Evolutionary conservation across 306 rosid species (phyloP).

Genomic region (Sicyos edulis): DNA sequence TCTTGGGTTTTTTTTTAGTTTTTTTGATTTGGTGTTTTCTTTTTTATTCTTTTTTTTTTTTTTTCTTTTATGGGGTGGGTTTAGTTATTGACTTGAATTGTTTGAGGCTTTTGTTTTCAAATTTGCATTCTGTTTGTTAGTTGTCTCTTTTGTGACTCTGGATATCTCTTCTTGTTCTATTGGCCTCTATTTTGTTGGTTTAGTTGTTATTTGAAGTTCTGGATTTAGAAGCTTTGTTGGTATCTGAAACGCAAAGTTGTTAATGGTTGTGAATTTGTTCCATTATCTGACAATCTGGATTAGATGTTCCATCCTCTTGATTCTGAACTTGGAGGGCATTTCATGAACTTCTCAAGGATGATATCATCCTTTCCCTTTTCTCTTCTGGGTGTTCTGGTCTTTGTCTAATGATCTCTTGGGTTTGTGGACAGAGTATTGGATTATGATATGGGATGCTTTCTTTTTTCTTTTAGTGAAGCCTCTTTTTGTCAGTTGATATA

Average conservation of each 20-base stretch:
- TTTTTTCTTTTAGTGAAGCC: slow-evolving; percentile 7
- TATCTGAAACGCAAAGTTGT: neutral
- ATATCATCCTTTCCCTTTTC: neutral
- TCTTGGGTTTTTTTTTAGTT: neutral
- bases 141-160: neutral
- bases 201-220: neutral
- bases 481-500: neutral
- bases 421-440: no score
- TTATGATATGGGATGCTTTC: neutral
- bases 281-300: no score
- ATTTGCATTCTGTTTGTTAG: neutral
- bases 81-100: neutral
- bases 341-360: neutral
- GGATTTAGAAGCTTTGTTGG: neutral
- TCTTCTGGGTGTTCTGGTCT: slow-evolving; percentile 1
- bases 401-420: no score
- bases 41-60: neutral
- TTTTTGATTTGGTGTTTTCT: neutral
- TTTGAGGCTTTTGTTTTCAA: neutral
- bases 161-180: neutral
- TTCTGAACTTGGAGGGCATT: neutral
- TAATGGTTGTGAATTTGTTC: no score
- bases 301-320: no score
- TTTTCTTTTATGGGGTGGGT: neutral
- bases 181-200: neutral